Conservation (phyloP, 257 asterid species). For the Buddleja alternifolia region DNA sequence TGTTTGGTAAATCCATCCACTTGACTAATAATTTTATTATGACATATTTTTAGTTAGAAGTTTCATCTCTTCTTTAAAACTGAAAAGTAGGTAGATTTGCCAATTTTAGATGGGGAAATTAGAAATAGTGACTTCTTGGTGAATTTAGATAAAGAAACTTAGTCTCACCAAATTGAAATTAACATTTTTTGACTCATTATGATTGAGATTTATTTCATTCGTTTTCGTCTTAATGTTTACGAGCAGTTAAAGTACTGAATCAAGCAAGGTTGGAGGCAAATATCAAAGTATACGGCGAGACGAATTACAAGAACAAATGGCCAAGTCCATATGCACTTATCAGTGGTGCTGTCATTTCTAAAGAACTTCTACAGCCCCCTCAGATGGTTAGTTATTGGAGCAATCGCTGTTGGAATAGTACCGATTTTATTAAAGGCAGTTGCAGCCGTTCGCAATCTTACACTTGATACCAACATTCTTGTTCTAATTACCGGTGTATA, state of each 20-base stretch:
- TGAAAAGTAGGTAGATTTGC: no score
- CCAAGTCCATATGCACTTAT: conserved; percentile 56
- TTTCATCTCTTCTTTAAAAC: no score
- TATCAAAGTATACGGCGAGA: conserved; percentile 46
- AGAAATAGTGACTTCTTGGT: no score
- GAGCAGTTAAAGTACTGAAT: conserved; percentile 30
- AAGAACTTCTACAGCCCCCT: conserved; percentile 44
- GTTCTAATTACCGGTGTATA: conserved; percentile 70
- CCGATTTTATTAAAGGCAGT: conserved; percentile 54
- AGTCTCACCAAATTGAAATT: no score
- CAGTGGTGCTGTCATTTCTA: conserved; percentile 49
- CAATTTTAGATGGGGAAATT: no score
- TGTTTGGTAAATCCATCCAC: no score
- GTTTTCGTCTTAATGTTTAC: no score
- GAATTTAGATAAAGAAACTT: no score
- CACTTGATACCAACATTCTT: conserved; percentile 73
- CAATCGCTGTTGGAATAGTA: conserved; percentile 46
- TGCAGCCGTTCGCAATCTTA: conserved; percentile 50
- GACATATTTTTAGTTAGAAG: no score
- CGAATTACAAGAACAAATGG: conserved; percentile 41
- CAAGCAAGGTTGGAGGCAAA: conserved; percentile 77
- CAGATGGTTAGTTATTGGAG: conserved; percentile 67
- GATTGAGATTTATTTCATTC: no score
- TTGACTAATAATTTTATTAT: no score
- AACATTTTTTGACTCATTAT: no score